Percentiles rank a stretch among this genome's conserved stretches.
These are phyloP conservation scores for Arthrobotrys pseudoclavata DNA, from an alignment of 2,329 filamentous ascomycete genomes.

Conservation along the genomic window DNA sequence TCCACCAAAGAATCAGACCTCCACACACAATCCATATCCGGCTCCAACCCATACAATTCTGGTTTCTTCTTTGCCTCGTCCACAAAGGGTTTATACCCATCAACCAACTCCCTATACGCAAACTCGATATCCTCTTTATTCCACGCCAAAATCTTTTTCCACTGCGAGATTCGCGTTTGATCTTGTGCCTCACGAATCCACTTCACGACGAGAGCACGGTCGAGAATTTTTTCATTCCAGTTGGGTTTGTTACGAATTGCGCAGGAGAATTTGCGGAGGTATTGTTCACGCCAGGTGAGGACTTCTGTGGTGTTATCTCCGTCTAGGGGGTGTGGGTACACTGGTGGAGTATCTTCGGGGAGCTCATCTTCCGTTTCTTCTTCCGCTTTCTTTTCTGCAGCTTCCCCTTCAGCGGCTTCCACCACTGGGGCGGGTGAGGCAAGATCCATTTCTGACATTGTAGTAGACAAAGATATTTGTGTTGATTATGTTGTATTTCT, in stretches of 20 bases:
- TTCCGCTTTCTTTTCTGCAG: no score
- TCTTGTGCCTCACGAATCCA: slow-evolving; percentile 49
- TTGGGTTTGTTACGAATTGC: slow-evolving; percentile 48
- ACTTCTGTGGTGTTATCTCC: background rate
- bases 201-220: slow-evolving; percentile 40
- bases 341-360: background rate
- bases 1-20: slow-evolving; percentile 42
- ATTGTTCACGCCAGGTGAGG: slow-evolving; percentile 47
- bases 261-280: slow-evolving; percentile 41
- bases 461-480: background rate
- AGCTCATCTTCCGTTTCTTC: background rate
- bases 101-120: slow-evolving; percentile 37
- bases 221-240: slow-evolving; percentile 55
- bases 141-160: slow-evolving; percentile 34
- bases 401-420: no score
- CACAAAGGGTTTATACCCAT: slow-evolving; percentile 45
- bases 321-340: slow-evolving; percentile 47
- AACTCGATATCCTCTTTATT: slow-evolving; percentile 37
- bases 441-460: background rate
- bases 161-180: background rate
- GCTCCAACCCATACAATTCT: slow-evolving; percentile 34
- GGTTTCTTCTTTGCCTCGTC: slow-evolving; percentile 26
- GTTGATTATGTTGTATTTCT: slow-evolving; percentile 6
- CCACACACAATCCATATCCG: slow-evolving; percentile 58
- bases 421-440: no score